These are phyloP conservation scores for Irpex rosettiformis DNA, from an alignment of 1,284 basidiomycete species.

Conservation along the genomic window DNA sequence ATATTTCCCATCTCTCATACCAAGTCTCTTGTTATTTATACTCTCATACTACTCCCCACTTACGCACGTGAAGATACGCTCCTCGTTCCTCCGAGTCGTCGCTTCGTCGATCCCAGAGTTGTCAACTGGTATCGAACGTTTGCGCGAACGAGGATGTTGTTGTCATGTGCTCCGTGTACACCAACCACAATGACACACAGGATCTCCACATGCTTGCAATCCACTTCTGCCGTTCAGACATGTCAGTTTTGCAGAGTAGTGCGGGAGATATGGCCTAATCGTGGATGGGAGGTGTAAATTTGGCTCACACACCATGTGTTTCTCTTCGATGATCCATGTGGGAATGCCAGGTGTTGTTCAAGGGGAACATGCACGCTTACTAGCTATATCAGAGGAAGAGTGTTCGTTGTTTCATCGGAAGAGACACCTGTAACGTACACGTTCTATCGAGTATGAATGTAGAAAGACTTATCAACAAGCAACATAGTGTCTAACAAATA, in stretches of 20 bases:
- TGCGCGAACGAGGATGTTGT: not conserved
- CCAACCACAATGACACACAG: not conserved
- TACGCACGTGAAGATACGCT: not conserved
- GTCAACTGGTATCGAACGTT: not conserved
- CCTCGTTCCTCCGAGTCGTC: not conserved
- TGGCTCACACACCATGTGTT: not conserved
- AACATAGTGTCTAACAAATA: not conserved
- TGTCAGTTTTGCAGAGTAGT: not conserved
- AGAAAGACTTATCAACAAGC: not conserved
- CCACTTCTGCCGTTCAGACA: not conserved
- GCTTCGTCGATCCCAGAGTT: not conserved
- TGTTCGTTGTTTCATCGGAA: no score
- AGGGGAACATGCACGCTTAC: not conserved
- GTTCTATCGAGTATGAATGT: not conserved
- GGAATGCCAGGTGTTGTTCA: not conserved
- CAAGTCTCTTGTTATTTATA: no score
- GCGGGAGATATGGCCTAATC: not conserved
- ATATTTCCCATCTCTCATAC: no score
- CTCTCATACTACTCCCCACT: no score
- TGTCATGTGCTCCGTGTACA: not conserved
- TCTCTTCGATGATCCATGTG: not conserved
- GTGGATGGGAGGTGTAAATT: not conserved
- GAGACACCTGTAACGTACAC: no score
- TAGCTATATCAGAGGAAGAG: not conserved
- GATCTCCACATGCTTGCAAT: not conserved